phyloP scores from a whole-genome alignment of 139 green algal genomes.

The Diplosphaera chodatii region DNA sequence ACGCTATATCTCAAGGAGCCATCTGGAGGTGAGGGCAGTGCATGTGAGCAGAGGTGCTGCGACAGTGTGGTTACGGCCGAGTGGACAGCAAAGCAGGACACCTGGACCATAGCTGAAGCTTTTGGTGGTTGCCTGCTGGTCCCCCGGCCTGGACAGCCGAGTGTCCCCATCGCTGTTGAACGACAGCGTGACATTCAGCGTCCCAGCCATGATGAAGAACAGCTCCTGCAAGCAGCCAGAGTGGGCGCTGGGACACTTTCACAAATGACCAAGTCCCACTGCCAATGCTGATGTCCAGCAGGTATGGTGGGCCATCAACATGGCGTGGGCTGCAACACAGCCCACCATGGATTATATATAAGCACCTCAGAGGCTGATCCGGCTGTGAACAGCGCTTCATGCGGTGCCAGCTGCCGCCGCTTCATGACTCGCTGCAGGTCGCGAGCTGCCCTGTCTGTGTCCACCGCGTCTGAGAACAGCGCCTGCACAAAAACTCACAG shows the following conservation, averaged over 20 bases:
- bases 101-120: not conserved
- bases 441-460: not conserved
- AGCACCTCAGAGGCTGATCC: not conserved
- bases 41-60: too few relatives aligned
- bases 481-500: too few relatives aligned
- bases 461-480: not conserved
- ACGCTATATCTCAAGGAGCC: too few relatives aligned
- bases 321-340: too few relatives aligned
- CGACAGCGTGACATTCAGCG: not conserved
- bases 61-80: too few relatives aligned
- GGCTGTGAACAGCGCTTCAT: not conserved
- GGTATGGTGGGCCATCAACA: too few relatives aligned
- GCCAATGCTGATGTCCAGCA: too few relatives aligned
- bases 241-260: too few relatives aligned
- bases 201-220: not conserved
- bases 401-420: not conserved
- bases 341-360: too few relatives aligned
- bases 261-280: too few relatives aligned
- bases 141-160: not conserved
- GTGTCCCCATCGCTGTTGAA: not conserved
- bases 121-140: not conserved
- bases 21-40: too few relatives aligned
- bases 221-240: not conserved
- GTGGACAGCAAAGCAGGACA: not conserved
- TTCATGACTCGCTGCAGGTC: constrained; percentile 1